phyloP scores from a whole-genome alignment of 2,329 filamentous ascomycete species.

The Trichoderma gracile region DNA sequence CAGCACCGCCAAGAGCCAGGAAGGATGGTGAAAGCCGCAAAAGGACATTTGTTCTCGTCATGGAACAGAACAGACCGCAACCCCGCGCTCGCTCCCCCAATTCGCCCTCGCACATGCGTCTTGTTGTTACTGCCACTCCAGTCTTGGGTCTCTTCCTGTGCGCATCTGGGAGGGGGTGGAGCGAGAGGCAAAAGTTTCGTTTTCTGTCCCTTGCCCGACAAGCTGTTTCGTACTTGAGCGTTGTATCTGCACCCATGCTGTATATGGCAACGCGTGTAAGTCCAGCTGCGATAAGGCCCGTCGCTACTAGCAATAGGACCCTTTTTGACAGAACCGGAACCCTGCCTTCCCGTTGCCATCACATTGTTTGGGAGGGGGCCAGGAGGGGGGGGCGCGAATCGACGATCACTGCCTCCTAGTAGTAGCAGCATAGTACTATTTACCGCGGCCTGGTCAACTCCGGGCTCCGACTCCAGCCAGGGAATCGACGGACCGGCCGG shows the following conservation, averaged over 20 bases:
- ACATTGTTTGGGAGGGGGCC: neutral
- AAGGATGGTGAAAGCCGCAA: neutral
- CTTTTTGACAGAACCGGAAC: conserved; percentile 16
- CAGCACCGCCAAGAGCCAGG: neutral
- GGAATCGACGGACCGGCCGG: conserved; percentile 8
- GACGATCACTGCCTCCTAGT: conserved; percentile 15
- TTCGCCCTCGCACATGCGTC: conserved; percentile 11
- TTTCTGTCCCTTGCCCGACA: neutral
- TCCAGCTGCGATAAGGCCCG: conserved; percentile 15
- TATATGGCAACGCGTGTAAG: conserved; percentile 8
- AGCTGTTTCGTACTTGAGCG: neutral
- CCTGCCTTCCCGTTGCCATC: conserved; percentile 11
- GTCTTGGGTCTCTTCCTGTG: neutral
- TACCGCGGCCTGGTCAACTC: neutral
- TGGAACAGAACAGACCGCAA: neutral
- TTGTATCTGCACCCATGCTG: conserved; percentile 2
- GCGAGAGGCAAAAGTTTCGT: conserved; percentile 22
- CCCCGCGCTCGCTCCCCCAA: conserved; percentile 18
- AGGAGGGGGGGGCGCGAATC: conserved; percentile 1
- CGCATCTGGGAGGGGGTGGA: conserved; percentile 3
- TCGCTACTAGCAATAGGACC: neutral
- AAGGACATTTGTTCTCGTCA: neutral
- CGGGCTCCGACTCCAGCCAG: neutral
- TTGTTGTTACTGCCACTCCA: conserved; percentile 9
- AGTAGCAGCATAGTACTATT: neutral